These are phyloP conservation scores for Lolium rigidum DNA, from an alignment of 176 grass and related monocot genomes.

Conservation along the genomic window DNA sequence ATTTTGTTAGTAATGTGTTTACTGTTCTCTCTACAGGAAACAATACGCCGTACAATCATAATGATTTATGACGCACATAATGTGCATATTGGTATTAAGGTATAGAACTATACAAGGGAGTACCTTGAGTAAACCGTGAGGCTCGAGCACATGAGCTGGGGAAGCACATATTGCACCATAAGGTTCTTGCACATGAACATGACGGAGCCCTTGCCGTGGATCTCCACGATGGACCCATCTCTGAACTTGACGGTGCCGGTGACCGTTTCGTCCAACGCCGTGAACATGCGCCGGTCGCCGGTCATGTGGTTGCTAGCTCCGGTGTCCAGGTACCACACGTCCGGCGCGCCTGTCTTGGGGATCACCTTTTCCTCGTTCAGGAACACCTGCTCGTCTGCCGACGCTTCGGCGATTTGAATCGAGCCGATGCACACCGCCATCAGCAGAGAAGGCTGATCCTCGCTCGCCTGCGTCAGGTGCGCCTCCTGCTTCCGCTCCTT, in stretches of 20 bases:
- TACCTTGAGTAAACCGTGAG: slow-evolving; percentile 84
- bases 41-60: not conserved
- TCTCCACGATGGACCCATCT: no score
- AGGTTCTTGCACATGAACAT: not conserved
- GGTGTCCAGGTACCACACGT: no score
- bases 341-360: no score
- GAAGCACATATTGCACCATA: slow-evolving; percentile 95
- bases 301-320: no score
- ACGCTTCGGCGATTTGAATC: not conserved
- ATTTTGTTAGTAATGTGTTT: not conserved
- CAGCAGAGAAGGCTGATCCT: not conserved
- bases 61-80: not conserved
- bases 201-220: no score
- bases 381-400: not conserved
- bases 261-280: no score
- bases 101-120: not conserved
- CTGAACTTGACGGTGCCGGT: no score
- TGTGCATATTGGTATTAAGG: not conserved
- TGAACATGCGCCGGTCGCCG: no score
- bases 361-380: not conserved
- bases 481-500: not conserved
- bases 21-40: not conserved
- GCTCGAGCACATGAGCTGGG: slow-evolving; percentile 74
- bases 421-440: not conserved
- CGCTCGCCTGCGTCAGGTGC: not conserved